Evolutionary conservation across 2,329 filamentous ascomycete species (phyloP), one percentile per base, ranked within the genome.

Genomic region (Pseudogymnoascus sp.): DNA sequence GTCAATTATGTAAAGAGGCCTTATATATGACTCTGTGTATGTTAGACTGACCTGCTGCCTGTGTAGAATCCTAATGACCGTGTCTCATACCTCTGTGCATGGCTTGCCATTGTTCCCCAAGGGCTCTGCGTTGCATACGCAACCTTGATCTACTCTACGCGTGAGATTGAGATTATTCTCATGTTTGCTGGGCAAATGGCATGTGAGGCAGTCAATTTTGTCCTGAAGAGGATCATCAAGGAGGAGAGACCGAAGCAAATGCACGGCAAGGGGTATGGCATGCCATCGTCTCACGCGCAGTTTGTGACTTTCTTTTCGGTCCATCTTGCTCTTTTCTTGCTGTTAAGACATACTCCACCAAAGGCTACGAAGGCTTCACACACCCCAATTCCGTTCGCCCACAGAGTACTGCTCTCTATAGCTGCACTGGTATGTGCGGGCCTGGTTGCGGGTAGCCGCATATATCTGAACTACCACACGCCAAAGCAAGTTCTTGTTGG

Each of bases 271-370:
- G 94, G 94, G 65, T 99, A 99, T 72, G 95, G 94, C 68, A 99
- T 99, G 95, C 94, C 94, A 9, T 87, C 84, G 6, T 97, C 92
- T 37, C 94, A 99, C 76, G 89, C 94, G 7, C 94, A 99, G 77
- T 99, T 97, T 73, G 89, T 93, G 64, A 83, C 88, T 61, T 99
- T 91, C 78, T 97, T 96, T 81, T 88, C 90, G 62, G 77, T 96
- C 62, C 94, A 89, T 64, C 77, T 97, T 63, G 80, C 84, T 22
- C 79, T 99, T 18, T 97, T 97, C 77, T 81, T 99, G 47, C 81
- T 96, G 50, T 78, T 92, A 63, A 84, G 93, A 63, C 91, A 96
- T 74, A 78, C 79, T 4, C 87, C 88, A 61, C 79, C 71, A 71
- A 76, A 67, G 61, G 58, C 65, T 43, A 67, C 65, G 22, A 38